Conservation (phyloP, 352 stramenopile species). For the Pythium scleroteichum region DNA sequence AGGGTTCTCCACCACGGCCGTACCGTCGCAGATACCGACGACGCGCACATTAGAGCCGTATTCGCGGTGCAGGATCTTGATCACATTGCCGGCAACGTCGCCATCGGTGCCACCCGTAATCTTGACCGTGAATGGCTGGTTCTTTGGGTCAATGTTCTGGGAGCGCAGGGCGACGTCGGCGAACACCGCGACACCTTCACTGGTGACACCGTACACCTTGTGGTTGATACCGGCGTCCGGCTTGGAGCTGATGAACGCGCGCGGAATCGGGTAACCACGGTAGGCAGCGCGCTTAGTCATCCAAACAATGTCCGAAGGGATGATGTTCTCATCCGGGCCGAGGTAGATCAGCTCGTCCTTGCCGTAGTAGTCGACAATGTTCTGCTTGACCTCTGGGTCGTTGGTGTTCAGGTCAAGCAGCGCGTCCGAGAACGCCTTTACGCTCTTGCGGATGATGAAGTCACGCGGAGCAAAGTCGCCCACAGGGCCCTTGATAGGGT, state of each 20-base stretch:
- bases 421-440: conserved; percentile 95
- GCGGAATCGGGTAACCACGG: conserved; percentile 76
- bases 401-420: conserved; percentile 80
- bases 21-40: conserved; percentile 90
- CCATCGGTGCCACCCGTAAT: conserved; percentile 96
- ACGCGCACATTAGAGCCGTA: conserved; percentile 94
- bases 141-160: conserved; percentile 75
- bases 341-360: conserved; percentile 86
- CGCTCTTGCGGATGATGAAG: conserved; percentile 94
- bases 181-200: conserved; percentile 81
- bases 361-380: conserved; percentile 80
- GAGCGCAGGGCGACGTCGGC: conserved; percentile 74
- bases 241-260: conserved; percentile 87
- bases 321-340: conserved; percentile 84
- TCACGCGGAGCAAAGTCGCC: conserved; percentile 79
- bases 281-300: conserved; percentile 84
- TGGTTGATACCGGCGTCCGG: conserved; percentile 84
- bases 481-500: conserved; percentile 69
- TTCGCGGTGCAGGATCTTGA: conserved; percentile 97
- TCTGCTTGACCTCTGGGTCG: conserved; percentile 67
- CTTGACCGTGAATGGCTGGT: conserved; percentile 77
- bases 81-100: conserved; percentile 97
- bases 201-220: conserved; percentile 87
- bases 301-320: conserved; percentile 76
- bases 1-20: conserved; percentile 94